Evolutionary conservation across 225 moss, liverwort and hornwort genomes (phyloP).

Genomic region (Pleurozium schreberi): DNA sequence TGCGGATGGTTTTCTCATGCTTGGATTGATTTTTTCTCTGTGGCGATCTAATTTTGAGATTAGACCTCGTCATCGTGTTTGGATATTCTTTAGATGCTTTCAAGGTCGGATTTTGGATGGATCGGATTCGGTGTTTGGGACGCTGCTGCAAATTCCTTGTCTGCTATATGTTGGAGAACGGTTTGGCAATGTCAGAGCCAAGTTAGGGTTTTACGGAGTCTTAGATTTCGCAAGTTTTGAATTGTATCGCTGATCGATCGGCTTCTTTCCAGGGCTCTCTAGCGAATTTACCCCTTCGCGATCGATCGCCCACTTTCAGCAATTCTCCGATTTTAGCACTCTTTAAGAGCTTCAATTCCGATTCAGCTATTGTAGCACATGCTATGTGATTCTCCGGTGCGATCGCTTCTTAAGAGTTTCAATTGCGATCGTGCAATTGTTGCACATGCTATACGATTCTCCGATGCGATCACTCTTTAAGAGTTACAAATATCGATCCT

Average conservation of each 20-base stretch:
- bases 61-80: not conserved
- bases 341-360: not conserved
- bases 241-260: not conserved
- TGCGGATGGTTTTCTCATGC: not conserved
- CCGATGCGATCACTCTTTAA: not conserved
- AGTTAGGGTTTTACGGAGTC: slow-evolving; percentile 10
- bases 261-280: not conserved
- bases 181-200: not conserved
- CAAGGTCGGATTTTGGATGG: not conserved
- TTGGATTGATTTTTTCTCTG: not conserved
- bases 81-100: not conserved
- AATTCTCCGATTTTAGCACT: not conserved
- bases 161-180: not conserved
- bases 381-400: not conserved
- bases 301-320: not conserved
- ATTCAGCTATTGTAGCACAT: not conserved
- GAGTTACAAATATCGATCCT: not conserved
- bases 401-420: not conserved
- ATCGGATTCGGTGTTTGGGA: not conserved
- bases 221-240: not conserved
- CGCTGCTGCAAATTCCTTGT: not conserved
- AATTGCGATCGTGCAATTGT: not conserved
- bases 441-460: not conserved
- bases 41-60: not conserved
- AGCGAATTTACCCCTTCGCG: not conserved